Base-by-base conservation (phyloP, 192 early-diverging fungal species). In the Coemansia reversa region DNA sequence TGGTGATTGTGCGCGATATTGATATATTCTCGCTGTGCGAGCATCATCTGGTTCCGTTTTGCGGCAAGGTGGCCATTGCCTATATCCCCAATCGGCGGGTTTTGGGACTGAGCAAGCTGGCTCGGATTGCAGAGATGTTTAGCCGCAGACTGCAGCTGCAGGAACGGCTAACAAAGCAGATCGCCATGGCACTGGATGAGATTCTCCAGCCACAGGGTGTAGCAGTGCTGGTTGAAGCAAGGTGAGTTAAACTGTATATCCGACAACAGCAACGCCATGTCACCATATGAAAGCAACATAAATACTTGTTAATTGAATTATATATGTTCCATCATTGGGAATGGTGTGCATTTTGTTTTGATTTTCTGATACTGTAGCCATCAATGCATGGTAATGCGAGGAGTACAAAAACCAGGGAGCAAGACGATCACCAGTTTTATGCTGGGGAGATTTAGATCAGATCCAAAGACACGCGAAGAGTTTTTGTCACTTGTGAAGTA, bases 1-100 rank as follows among this genome's bases (percentile, higher is more conserved):
- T 99, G 97, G 97, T 99, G 16, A 95, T 99, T 76, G 97, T 99
- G 18, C 93, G 91, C 66, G 88, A 97, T 79, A 96, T 99, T 55
- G 92, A 96, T 63, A 86, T 98, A 6, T 96, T 93, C 71, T 95
- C 93, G 5, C 76, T 99, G 60, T 99, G 97, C 75, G 97, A 99
- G 80, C 97, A 99, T 76, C 97, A 99, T 65, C 85, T 98, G 84
- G 96, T 99, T 0, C 97, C 97, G 25, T 97, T 99, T 68, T 89
- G 88, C 63, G 97, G 97, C 62, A 99, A 95, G 84, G 93, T 99
- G 58, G 87, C 88, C 65, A 99, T 99, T 65, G 97, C 92, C 7
- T 99, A 99, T 79, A 93, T 99, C 60, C 94, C 97, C 14, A 93
- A 96, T 72, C 86, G 91, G 49, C 88, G 92, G 48, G 97, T 99